phyloP scores from a whole-genome alignment of 2,329 filamentous ascomycete species.

The Fusarium beomiforme region DNA sequence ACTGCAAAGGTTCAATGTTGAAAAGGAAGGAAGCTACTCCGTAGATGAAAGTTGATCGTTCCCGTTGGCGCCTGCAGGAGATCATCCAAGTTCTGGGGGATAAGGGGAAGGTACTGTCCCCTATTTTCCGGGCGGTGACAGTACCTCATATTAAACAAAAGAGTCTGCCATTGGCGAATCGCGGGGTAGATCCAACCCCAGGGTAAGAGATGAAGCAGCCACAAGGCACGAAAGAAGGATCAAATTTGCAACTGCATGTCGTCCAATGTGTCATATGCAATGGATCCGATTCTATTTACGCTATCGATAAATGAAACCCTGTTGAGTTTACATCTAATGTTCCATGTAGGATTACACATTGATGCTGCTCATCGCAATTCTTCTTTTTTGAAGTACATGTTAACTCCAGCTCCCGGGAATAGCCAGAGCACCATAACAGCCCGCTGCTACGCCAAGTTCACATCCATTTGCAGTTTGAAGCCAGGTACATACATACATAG shows the following conservation, averaged over 20 bases:
- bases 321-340: not conserved
- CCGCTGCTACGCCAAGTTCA: not conserved
- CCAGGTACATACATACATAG: not conserved
- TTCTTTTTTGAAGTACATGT: not conserved
- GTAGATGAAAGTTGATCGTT: not conserved
- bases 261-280: not conserved
- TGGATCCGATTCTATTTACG: not conserved
- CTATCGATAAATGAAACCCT: not conserved
- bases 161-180: slow-evolving; percentile 29
- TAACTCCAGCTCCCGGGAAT: not conserved
- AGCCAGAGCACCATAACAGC: not conserved
- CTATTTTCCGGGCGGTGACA: not conserved
- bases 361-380: not conserved
- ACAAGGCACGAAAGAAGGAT: slow-evolving; percentile 20
- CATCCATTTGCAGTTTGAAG: not conserved
- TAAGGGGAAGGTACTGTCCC: not conserved
- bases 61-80: not conserved
- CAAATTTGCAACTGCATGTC: not conserved
- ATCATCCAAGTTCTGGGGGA: not conserved
- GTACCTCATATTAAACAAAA: not conserved
- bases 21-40: not conserved
- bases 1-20: not conserved
- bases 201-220: slow-evolving; percentile 22
- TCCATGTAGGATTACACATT: not conserved
- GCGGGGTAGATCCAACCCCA: slow-evolving; percentile 32